Conservation (phyloP, 768 basidiomycete genomes). For the Trametes gibbosa region DNA sequence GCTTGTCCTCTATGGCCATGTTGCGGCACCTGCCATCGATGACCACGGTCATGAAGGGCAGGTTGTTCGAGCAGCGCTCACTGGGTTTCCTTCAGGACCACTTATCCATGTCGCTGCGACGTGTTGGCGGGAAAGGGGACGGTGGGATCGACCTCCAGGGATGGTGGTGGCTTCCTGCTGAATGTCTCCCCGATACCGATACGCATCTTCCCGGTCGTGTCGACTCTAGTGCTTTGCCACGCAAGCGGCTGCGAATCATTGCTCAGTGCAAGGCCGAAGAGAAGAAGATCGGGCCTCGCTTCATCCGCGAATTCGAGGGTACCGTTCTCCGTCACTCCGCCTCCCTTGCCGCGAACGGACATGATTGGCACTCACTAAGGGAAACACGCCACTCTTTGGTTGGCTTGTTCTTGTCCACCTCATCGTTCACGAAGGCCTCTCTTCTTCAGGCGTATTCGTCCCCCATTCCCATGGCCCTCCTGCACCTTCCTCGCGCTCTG, state of each 20-base stretch:
- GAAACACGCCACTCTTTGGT: constrained; percentile 39
- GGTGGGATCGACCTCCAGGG: constrained; percentile 87
- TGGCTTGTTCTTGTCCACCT: constrained; percentile 80
- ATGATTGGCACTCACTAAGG: neutral
- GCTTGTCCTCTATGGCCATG: neutral
- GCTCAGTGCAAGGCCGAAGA: constrained; percentile 93
- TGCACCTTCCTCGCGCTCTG: constrained; percentile 58
- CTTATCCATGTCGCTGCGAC: constrained; percentile 76
- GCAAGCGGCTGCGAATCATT: constrained; percentile 68
- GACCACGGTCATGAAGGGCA: constrained; percentile 65
- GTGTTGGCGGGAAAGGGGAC: constrained; percentile 85
- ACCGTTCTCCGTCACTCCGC: constrained; percentile 55
- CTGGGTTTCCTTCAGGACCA: constrained; percentile 55
- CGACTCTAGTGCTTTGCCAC: constrained; percentile 12
- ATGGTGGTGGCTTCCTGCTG: constrained; percentile 85
- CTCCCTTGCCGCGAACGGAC: no score
- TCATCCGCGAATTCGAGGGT: constrained; percentile 90
- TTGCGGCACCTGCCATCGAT: neutral
- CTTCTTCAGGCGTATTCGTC: constrained; percentile 71
- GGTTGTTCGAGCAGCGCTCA: constrained; percentile 71
- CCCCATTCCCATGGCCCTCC: constrained; percentile 71
- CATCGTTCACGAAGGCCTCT: constrained; percentile 71
- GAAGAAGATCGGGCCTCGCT: constrained; percentile 73
- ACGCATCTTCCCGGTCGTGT: neutral
- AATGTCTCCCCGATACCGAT: neutral